Base-by-base conservation (phyloP, 208 protist genomes). In the Leishmania major region DNA sequence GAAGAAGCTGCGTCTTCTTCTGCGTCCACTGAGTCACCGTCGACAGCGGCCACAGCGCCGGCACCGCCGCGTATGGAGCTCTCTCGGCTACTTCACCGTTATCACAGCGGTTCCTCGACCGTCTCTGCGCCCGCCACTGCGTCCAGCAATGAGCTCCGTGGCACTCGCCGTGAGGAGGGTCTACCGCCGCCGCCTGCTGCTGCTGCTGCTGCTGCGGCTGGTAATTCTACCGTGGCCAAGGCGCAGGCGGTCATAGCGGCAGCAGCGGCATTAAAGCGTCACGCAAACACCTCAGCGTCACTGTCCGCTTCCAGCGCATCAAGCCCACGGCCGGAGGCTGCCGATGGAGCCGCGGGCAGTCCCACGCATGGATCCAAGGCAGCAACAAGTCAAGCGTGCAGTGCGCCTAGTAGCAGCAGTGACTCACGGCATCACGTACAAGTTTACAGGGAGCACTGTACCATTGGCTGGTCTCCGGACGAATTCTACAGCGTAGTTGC, bases 391-490 rank as follows among this genome's bases (percentile, higher is more conserved):
- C 31, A 11, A 59, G 49, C 31, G 15, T 43, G 28, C 43, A 7
- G n/a, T 57, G 60, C 25, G 15, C 37, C 45, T 25, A 67, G 73
- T 35, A n/a, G 66, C 49, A 59, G 72, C 84, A 45, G 74, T 57
- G 74, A n/a, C 60, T 40, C 37, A 31, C 83, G 78, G 75, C 75
- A 87, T 76, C 77, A 88, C 64, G 77, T 82, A 60, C 87, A 94
- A 77, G 77, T 92, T 62, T 96, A 97, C 83, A 77, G 83, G 49
- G 94, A 97, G 84, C 92, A 93, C 83, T 95, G 91, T 81, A 89
- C 88, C 45, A 85, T 97, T 66, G 94, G 94, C 11, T 97, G 94
- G 94, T 89, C 87, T 1, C 92, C 87, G 1, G 78, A 84, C 35
- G 80, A 94, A 47, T 88, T 97, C 40, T 97, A 94, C 66, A 64